Evolutionary conservation across 2,329 filamentous ascomycete genomes (phyloP), one percentile per base, ranked within the genome.

Genomic region (Pezicula neosporulosa): DNA sequence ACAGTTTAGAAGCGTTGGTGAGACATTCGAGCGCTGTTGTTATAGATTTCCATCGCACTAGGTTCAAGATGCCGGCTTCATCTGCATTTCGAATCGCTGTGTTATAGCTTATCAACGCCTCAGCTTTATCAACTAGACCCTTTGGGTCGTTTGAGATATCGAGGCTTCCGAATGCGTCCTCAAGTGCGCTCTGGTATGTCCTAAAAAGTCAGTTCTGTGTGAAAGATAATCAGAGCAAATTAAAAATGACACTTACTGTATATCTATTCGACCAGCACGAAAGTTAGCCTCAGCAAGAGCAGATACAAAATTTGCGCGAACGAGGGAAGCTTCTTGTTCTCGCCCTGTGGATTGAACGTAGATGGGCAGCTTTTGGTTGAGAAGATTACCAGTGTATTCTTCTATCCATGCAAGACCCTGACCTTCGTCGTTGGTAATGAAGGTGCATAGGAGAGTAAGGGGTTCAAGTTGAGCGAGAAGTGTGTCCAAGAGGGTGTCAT

Each of bases 401-500:
- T 83, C 78, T 48, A 82, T 75, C 70, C 80, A 79, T n/a, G 77
- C 74, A 15, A 86, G 70, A 10, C 69, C 70, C 38, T 67, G 69
- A 4, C 61, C 64, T 10, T 61, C 68, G 61, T 65, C 72, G 47
- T 60, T 56, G 10, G 56, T 77, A 59, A 73, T 66, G 36, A 81
- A 65, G 55, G 73, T 73, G 62, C 75, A 81, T 48, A 77, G 71
- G 38, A 68, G 77, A 52, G 70, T 80, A 63, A 75, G 75, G 44
- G 69, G 78, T 58, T 71, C 81, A 47, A 89, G 66, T 56, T 86
- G 82, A 4, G 85, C 83, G 30, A 87, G 73, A 13, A 83, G 75
- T 0, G 85, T 89, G 54, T 90, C 87, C 1, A 89, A 71, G 6
- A 90, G 76, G 1, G 82, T 82, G 44, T 77, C 74, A 24, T 81